A percentile compares a stretch with the other conserved stretches of the same genome.
These are phyloP conservation scores for Pulveroboletus ravenelii DNA, from an alignment of 768 basidiomycete genomes.

Conservation along the genomic window DNA sequence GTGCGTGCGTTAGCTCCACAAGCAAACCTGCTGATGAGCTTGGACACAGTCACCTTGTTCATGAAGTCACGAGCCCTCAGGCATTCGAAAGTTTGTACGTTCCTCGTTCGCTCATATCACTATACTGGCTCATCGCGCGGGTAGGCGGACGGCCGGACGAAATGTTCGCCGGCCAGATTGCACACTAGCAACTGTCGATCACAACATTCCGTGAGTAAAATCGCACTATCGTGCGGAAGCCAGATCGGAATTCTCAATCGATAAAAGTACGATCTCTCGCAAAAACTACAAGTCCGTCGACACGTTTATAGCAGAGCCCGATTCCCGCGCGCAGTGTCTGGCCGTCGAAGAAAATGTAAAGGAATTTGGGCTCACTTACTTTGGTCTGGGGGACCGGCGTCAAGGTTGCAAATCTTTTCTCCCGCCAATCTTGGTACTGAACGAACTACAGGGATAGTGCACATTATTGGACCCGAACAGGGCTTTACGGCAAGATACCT, in stretches of 20 bases:
- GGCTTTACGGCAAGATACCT: slow-evolving; percentile 69
- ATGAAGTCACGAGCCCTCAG: slow-evolving; percentile 93
- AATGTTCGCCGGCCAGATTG: slow-evolving; percentile 82
- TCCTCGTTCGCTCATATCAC: not conserved
- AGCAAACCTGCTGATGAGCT: not conserved
- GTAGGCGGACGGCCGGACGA: slow-evolving; percentile 67
- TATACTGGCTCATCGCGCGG: slow-evolving; percentile 8
- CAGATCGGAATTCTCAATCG: not conserved
- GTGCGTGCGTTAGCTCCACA: slow-evolving; percentile 32
- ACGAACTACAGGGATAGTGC: slow-evolving; percentile 61
- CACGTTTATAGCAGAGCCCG: slow-evolving; percentile 77
- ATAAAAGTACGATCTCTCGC: slow-evolving; percentile 59
- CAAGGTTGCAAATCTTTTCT: slow-evolving; percentile 51
- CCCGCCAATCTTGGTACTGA: slow-evolving; percentile 13
- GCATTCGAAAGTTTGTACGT: slow-evolving; percentile 83
- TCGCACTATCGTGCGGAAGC: not conserved
- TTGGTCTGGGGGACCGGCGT: slow-evolving; percentile 83
- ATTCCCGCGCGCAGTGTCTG: slow-evolving; percentile 77
- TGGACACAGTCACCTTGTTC: slow-evolving; percentile 53
- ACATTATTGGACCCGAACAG: slow-evolving; percentile 91
- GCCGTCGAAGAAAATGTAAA: slow-evolving; percentile 88
- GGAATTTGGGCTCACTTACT: slow-evolving; percentile 88
- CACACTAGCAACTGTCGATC: slow-evolving; percentile 85
- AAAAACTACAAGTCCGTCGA: slow-evolving; percentile 69
- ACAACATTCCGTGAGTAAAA: slow-evolving; percentile 73